Percentiles rank a stretch among this genome's conserved stretches.
Conservation (phyloP, 1,139 yeast genomes). For the Suhomyces yuchorum region DNA sequence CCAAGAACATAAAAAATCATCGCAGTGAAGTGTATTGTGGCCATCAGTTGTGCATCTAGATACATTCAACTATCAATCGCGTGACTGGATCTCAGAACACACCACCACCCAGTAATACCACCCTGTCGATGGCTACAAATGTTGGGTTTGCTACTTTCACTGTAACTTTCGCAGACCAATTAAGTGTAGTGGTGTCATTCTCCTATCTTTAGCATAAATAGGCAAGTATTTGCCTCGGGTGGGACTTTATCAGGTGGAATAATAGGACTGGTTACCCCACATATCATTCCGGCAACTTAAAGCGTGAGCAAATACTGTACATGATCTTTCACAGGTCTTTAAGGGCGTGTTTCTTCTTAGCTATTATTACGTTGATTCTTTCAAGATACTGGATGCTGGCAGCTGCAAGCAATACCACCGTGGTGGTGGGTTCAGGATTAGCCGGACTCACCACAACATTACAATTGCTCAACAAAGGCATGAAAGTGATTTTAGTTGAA, state of each 20-base stretch:
- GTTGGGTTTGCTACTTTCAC: too few relatives aligned
- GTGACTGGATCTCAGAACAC: not conserved
- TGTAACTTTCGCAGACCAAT: not conserved
- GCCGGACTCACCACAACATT: conserved; percentile 40
- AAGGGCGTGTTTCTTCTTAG: conserved; percentile 1
- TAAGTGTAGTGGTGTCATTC: not conserved
- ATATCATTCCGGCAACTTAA: not conserved
- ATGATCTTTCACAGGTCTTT: not conserved
- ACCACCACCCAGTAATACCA: not conserved
- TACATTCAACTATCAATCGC: not conserved
- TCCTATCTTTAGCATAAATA: not conserved
- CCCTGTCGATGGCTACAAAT: too few relatives aligned
- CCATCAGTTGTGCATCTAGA: not conserved
- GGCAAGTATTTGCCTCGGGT: not conserved
- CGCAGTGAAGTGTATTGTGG: too few relatives aligned
- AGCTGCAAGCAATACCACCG: conserved; percentile 8
- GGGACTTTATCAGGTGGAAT: not conserved
- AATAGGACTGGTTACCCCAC: conserved; percentile 3
- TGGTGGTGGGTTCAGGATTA: conserved; percentile 40
- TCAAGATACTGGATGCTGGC: conserved; percentile 5
- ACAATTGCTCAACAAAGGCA: conserved; percentile 28
- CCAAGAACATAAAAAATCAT: not conserved
- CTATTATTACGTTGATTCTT: conserved; percentile 1
- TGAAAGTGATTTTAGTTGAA: conserved; percentile 32
- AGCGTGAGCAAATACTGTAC: conserved; percentile 1